phyloP scores from a whole-genome alignment of 371 early-diverging fungal species.

The Nematocida parisii region DNA sequence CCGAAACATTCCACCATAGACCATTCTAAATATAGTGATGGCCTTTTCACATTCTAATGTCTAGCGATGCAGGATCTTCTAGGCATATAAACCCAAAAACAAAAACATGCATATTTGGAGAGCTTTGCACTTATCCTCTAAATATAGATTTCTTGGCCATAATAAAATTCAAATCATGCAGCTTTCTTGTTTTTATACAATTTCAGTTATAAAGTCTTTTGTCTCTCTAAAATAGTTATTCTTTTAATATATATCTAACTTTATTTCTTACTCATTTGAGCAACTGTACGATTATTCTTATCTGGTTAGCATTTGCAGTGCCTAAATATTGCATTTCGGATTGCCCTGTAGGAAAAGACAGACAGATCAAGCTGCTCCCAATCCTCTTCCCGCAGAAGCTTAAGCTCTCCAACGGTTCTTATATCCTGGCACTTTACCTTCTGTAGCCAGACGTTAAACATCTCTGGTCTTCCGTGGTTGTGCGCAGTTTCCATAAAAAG shows the following conservation, averaged over 20 bases:
- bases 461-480: slow-evolving; percentile 56
- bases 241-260: slow-evolving; percentile 16
- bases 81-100: too few relatives aligned
- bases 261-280: not conserved
- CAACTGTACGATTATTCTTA: not conserved
- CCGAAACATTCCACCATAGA: not conserved
- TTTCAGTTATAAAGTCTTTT: too few relatives aligned
- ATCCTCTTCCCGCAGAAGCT: slow-evolving; percentile 66
- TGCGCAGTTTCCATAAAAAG: slow-evolving; percentile 61
- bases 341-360: slow-evolving; percentile 65
- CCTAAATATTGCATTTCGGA: slow-evolving; percentile 67
- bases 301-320: slow-evolving; percentile 19
- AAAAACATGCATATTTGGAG: too few relatives aligned
- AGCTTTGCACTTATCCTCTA: too few relatives aligned
- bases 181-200: too few relatives aligned
- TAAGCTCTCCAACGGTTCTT: slow-evolving; percentile 68
- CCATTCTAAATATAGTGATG: too few relatives aligned
- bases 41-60: too few relatives aligned
- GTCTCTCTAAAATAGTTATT: too few relatives aligned
- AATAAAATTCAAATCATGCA: too few relatives aligned
- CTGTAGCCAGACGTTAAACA: slow-evolving; percentile 63
- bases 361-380: slow-evolving; percentile 68
- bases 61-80: too few relatives aligned
- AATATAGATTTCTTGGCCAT: too few relatives aligned
- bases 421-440: slow-evolving; percentile 68